phyloP scores from a whole-genome alignment of 2,329 filamentous ascomycete genomes.

The Leptographium flavum region DNA sequence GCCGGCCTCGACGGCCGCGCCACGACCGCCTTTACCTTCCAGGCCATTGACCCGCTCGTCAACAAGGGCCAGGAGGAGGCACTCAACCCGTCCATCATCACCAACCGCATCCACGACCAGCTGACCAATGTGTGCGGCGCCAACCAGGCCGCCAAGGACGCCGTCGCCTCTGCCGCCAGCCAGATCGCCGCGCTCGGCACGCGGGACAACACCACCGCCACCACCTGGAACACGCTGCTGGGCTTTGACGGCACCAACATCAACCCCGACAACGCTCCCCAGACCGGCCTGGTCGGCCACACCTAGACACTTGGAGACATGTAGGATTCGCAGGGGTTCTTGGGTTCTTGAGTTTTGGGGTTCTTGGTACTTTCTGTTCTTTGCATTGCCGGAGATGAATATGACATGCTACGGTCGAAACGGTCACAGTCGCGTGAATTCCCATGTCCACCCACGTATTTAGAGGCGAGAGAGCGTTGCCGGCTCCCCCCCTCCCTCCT shows the following conservation, averaged over 20 bases:
- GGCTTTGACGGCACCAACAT: slow-evolving; percentile 24
- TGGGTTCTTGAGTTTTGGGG: too few relatives aligned
- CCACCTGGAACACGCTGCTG: slow-evolving; percentile 26
- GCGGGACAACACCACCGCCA: slow-evolving; percentile 22
- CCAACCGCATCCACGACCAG: slow-evolving; percentile 57
- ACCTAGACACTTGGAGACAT: slow-evolving; percentile 11
- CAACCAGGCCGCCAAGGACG: slow-evolving; percentile 41
- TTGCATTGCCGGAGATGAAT: neutral
- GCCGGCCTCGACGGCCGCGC: slow-evolving; percentile 41
- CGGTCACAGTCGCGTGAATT: too few relatives aligned
- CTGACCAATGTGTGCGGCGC: slow-evolving; percentile 52
- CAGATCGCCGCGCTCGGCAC: slow-evolving; percentile 17
- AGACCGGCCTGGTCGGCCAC: slow-evolving; percentile 23
- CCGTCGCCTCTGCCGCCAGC: slow-evolving; percentile 37
- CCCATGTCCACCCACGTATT: too few relatives aligned
- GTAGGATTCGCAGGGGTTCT: neutral
- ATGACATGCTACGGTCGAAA: neutral
- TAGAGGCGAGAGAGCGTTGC: neutral
- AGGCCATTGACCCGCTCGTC: slow-evolving; percentile 46
- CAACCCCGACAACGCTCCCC: slow-evolving; percentile 24
- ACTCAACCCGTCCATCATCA: slow-evolving; percentile 60
- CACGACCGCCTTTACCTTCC: slow-evolving; percentile 51
- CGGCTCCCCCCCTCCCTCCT: neutral
- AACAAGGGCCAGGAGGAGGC: slow-evolving; percentile 51
- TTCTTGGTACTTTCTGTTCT: neutral